A percentile compares a stretch with the other conserved stretches of the same genome.
phyloP scores from a whole-genome alignment of 768 basidiomycete species.

The Amanita thiersii region DNA sequence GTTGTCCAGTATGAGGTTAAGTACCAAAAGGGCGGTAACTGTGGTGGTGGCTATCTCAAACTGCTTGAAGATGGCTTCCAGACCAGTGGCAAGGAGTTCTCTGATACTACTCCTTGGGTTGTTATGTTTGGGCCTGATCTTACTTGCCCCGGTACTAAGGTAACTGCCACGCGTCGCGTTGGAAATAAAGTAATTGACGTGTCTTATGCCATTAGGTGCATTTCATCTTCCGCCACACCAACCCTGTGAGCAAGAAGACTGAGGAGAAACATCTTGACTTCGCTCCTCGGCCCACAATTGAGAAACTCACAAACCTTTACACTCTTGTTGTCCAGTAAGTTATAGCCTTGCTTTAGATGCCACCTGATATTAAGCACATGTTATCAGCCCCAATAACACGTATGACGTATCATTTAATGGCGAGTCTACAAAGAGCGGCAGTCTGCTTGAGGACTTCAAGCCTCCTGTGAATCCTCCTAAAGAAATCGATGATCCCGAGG shows the following conservation, averaged over 20 bases:
- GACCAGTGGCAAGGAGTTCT: slow-evolving; percentile 87
- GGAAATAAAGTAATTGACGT: neutral
- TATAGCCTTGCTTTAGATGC: slow-evolving; percentile 1
- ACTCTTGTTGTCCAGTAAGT: slow-evolving; percentile 88
- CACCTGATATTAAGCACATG: slow-evolving; percentile 4
- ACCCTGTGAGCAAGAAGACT: slow-evolving; percentile 82
- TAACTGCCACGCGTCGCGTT: slow-evolving; percentile 17
- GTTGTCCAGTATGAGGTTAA: slow-evolving; percentile 99
- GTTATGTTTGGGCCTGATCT: slow-evolving; percentile 98
- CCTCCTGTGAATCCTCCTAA: slow-evolving; percentile 88
- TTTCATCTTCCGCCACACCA: slow-evolving; percentile 99
- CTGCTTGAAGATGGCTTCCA: slow-evolving; percentile 93
- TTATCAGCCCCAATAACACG: slow-evolving; percentile 82
- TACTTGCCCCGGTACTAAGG: slow-evolving; percentile 90
- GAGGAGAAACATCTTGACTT: slow-evolving; percentile 94
- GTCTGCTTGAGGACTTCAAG: slow-evolving; percentile 86
- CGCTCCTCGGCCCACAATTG: slow-evolving; percentile 79
- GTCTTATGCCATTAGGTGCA: slow-evolving; percentile 59
- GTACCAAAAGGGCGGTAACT: slow-evolving; percentile 98
- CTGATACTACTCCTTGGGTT: slow-evolving; percentile 89
- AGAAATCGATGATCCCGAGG: slow-evolving; percentile 91
- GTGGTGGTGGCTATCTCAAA: slow-evolving; percentile 98
- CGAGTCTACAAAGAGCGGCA: slow-evolving; percentile 70
- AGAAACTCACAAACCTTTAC: slow-evolving; percentile 89
- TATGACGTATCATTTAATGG: slow-evolving; percentile 90